Evolutionary conservation across 306 rosid genomes (phyloP), one percentile per base, ranked within the genome.

Genomic region (Dalbergia oliveri): DNA sequence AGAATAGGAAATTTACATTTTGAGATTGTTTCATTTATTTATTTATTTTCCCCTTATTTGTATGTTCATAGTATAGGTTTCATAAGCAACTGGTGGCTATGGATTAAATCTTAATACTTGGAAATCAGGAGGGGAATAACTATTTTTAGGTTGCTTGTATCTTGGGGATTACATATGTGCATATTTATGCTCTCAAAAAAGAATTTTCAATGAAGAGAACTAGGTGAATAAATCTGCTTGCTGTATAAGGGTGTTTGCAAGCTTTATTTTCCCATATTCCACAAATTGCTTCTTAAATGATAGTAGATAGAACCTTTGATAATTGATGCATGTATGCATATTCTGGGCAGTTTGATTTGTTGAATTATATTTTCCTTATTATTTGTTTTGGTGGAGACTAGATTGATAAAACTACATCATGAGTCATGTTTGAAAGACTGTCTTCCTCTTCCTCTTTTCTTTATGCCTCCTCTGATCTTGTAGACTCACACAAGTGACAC

Each of bases 281-380:
- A 4, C 45, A 23, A 8, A 4, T 47, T 47, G 53, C 53, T 47
- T 11, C 53, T 47, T 11, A 10, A n/a, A n/a, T n/a, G n/a, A 53
- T 37, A 66, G 31, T 43, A 16, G 65, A 16, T 68, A 51, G 49
- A 73, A 49, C 51, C 19, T 49, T 67, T 73, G 37, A 68, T 37
- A 9, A 58, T 59, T 57, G 73, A 78, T 67, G 45, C 68, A 39
- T 39, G 53, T 66, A 6, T 16, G 9, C 18, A 6, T 64, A 44
- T 21, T 49, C 9, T 7, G 13, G 68, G 39, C 43, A 16, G 69
- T 54, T 59, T 79, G 45, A 69, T 64, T 75, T 51, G 34, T 45
- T 84, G 78, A 59, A n/a, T 69, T 70, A 11, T 69, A n/a, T 49
- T 34, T 33, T 80, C 33, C 67, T 63, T 47, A 9, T 49, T 58